Conservation (phyloP, 805 yeast species). For the Maudiozyma serrabonitensis region DNA sequence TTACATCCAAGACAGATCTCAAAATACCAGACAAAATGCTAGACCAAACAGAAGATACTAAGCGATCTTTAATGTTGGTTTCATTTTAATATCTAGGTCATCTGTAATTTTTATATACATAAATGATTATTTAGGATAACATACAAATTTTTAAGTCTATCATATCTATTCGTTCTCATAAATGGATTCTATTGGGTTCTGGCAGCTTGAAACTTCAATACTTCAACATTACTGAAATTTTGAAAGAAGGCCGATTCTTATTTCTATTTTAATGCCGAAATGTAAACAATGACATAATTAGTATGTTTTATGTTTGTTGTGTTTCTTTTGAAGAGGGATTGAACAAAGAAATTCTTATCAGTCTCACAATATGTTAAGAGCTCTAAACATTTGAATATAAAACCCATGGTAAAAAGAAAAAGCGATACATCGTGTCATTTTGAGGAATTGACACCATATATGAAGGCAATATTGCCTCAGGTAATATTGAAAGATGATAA, state of each 20-base stretch:
- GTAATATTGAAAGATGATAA: neutral
- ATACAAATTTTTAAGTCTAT: conserved; percentile 1
- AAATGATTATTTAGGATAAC: conserved; percentile 12
- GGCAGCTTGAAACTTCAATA: no score
- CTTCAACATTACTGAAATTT: neutral
- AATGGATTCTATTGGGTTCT: no score
- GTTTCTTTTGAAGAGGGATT: no score
- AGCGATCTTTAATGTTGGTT: conserved; percentile 4
- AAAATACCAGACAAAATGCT: conserved; percentile 62
- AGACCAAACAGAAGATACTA: conserved; percentile 47
- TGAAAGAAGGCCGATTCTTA: neutral
- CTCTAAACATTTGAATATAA: no score
- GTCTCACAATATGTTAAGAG: no score
- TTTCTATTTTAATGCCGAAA: neutral
- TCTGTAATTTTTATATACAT: conserved; percentile 2
- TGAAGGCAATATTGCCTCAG: conserved; percentile 1
- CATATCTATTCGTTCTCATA: neutral
- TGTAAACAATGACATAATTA: neutral
- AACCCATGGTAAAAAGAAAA: no score
- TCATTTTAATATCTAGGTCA: conserved; percentile 4
- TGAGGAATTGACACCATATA: neutral
- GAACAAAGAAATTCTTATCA: no score
- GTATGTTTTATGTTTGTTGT: no score
- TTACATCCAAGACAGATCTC: conserved; percentile 89
- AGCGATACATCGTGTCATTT: neutral